Evolutionary conservation across 352 stramenopile species (phyloP).

Genomic region (Saprolegnia diclina): DNA sequence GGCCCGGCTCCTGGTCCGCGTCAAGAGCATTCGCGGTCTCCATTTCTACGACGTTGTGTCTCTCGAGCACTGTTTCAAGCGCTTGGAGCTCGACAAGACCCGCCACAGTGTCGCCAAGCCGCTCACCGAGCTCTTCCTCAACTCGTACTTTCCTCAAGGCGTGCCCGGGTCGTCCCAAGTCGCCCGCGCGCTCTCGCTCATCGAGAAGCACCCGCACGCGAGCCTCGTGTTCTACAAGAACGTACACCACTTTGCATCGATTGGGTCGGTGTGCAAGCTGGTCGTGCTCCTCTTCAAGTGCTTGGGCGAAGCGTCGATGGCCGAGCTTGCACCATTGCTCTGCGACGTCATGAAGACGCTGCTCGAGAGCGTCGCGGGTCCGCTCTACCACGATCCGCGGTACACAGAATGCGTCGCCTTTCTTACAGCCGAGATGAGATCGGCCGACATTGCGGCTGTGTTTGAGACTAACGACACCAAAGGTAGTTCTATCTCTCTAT

Average conservation of each 20-base stretch:
- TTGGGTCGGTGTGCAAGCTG: slow-evolving; percentile 79
- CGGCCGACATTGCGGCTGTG: background rate
- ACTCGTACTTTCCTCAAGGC: slow-evolving; percentile 81
- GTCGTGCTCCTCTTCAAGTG: slow-evolving; percentile 65
- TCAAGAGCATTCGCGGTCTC: slow-evolving; percentile 84
- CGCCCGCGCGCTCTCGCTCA: slow-evolving; percentile 63
- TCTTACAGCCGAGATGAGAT: background rate
- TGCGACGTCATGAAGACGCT: slow-evolving; percentile 10
- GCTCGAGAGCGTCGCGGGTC: slow-evolving; percentile 11
- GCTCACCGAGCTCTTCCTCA: slow-evolving; percentile 74
- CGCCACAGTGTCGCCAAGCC: slow-evolving; percentile 57
- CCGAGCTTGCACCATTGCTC: background rate
- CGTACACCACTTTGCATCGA: slow-evolving; percentile 64
- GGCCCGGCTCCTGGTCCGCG: slow-evolving; percentile 63
- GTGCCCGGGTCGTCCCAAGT: slow-evolving; percentile 76
- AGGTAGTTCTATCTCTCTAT: background rate
- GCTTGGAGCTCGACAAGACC: slow-evolving; percentile 61
- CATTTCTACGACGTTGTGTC: slow-evolving; percentile 84
- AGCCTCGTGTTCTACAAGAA: slow-evolving; percentile 80
- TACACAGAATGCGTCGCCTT: slow-evolving; percentile 15
- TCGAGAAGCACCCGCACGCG: slow-evolving; percentile 76
- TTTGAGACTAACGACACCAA: background rate
- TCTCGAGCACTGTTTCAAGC: slow-evolving; percentile 67
- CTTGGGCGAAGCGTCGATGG: slow-evolving; percentile 25
- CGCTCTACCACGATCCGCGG: slow-evolving; percentile 5